Evolutionary conservation across 257 asterid species (phyloP).

Genomic region (Solanum chiquidenum): DNA sequence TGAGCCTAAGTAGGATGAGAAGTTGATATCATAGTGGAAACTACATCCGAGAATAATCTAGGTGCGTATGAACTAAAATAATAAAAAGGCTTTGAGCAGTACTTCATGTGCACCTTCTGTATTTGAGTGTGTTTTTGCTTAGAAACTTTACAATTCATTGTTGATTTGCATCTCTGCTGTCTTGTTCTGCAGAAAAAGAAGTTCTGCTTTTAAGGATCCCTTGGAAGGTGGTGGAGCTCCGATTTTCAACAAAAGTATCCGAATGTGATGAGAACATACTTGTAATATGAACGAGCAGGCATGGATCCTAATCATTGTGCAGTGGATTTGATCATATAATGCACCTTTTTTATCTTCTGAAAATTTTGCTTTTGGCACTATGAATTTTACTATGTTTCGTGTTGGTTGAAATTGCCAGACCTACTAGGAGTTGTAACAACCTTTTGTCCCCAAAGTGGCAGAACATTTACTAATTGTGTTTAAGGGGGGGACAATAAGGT

Average conservation of each 20-base stretch:
- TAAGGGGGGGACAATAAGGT: background rate
- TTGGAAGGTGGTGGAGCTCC: background rate
- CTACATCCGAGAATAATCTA: background rate
- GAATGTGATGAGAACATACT: background rate
- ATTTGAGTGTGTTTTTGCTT: background rate
- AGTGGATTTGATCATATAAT: background rate
- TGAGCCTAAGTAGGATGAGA: background rate
- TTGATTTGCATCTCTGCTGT: constrained; percentile 6
- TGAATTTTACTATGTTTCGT: background rate
- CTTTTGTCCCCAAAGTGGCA: background rate
- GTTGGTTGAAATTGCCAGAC: background rate
- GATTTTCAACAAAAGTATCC: background rate
- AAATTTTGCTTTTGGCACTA: background rate
- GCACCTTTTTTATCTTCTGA: background rate
- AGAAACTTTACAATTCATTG: background rate
- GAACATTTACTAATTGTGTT: background rate
- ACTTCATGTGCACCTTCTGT: background rate
- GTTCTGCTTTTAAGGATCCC: constrained; percentile 36
- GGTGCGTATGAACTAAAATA: background rate
- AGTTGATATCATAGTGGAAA: background rate
- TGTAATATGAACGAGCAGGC: background rate
- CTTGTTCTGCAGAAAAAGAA: constrained; percentile 42
- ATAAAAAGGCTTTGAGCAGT: background rate
- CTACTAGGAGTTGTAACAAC: background rate
- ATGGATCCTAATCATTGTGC: background rate